A percentile compares a stretch with the other conserved stretches of the same genome.
Evolutionary conservation across 768 basidiomycete genomes (phyloP).

Genomic region (Sarcomyxa edulis): DNA sequence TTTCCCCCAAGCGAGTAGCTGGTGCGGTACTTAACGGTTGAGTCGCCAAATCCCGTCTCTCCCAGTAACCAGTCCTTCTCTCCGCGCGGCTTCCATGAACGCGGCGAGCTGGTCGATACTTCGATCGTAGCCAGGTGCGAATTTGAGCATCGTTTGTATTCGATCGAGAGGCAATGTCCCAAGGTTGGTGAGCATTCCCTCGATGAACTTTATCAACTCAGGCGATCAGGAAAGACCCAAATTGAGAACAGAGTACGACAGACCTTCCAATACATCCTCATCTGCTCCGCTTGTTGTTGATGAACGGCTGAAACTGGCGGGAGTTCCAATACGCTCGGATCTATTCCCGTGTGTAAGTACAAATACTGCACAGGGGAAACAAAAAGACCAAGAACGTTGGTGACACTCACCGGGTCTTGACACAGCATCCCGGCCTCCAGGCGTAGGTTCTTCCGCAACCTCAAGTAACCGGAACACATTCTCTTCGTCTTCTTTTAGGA

Average conservation of each 20-base stretch:
- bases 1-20: too few species aligned
- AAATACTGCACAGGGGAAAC: constrained; percentile 3
- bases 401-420: constrained; percentile 19
- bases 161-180: constrained; percentile 69
- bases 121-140: constrained; percentile 79
- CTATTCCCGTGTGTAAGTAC: constrained; percentile 7
- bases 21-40: constrained; percentile 18
- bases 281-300: constrained; percentile 80
- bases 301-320: constrained; percentile 51
- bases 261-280: constrained; percentile 88
- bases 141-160: constrained; percentile 86
- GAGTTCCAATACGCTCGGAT: constrained; percentile 30
- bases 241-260: constrained; percentile 10
- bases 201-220: constrained; percentile 59
- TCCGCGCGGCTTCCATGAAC: constrained; percentile 78
- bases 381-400: neutral
- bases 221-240: neutral
- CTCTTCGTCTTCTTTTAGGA: constrained; percentile 65
- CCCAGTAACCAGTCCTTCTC: constrained; percentile 69
- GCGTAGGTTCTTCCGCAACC: constrained; percentile 41
- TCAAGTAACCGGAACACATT: constrained; percentile 64
- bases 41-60: constrained; percentile 69
- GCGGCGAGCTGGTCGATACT: constrained; percentile 70
- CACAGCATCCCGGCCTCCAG: constrained; percentile 14
- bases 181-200: constrained; percentile 89